Evolutionary conservation across 768 basidiomycete genomes (phyloP), one percentile per base, ranked within the genome.

Genomic region (Amanita thiersii): DNA sequence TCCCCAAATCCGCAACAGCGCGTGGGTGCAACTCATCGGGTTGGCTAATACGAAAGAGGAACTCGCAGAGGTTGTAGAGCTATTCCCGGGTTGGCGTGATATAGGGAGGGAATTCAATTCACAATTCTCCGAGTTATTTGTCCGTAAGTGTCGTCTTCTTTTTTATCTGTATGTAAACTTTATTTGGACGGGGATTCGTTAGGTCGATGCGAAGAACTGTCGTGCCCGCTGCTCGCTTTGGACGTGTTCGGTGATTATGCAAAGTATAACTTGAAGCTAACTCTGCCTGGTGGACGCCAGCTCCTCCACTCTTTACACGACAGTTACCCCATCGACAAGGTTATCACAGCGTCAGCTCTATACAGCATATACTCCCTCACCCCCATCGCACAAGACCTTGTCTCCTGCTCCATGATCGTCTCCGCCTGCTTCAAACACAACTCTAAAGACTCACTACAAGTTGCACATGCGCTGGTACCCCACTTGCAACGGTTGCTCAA

Each of bases 171-270:
- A n/a, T n/a, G n/a, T 10, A 14, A 3, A 5, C n/a, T 12, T 38
- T 20, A 29, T 21, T 39, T 15, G 15, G 4, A 2, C 3, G 15
- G 33, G 33, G 7, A 11, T 15, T 20, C 19, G 25, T 3, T 38
- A 86, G 81, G 73, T 17, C 81, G 82, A 6, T 84, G 80, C 40
- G 64, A 71, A 45, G 69, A 80, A 50, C 67, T 83, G 1, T 52
- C 59, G 10, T 75, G 74, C 43, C 74, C 77, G 2, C 50, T 59
- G 18, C 66, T 83, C 28, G 79, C 80, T 2, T 60, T 86, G 9
- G 60, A 70, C 24, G 72, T 81, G 15, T 79, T 81, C 52, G 72
- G 74, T 15, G 61, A 84, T 52, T 79, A 70, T 43, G 63, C 77
- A 10, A 78, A 76, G 52, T 81, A 83, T 55, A 70, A 73, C 37